A percentile compares a stretch with the other conserved stretches of the same genome.
These are phyloP conservation scores for Cupressus sempervirens DNA, from an alignment of 75 land plant species.

Conservation along the genomic window DNA sequence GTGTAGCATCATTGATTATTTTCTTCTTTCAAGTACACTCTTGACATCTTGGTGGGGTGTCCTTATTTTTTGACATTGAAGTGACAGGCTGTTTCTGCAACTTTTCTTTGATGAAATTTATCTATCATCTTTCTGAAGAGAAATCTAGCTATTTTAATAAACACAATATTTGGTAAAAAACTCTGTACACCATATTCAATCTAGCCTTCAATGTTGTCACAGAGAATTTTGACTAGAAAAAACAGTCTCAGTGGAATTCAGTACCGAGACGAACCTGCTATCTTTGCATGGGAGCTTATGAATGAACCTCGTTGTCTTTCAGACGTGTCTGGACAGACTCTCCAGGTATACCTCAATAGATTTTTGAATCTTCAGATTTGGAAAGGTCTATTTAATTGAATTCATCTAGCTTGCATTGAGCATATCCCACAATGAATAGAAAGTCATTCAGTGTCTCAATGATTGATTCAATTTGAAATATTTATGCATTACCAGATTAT, in stretches of 20 bases:
- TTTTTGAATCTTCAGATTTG: neutral
- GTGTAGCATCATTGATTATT: neutral
- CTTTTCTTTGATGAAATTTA: neutral
- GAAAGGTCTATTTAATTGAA: neutral
- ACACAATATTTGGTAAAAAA: neutral
- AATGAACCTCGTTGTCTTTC: slow-evolving; percentile 72
- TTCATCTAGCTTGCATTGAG: neutral
- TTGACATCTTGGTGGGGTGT: neutral
- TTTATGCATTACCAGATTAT: neutral
- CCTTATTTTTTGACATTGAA: neutral
- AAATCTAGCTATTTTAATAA: neutral
- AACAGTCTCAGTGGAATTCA: slow-evolving; percentile 59
- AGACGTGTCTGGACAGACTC: slow-evolving; percentile 58
- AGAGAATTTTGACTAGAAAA: slow-evolving; percentile 63
- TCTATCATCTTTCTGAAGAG: neutral
- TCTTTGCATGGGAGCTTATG: slow-evolving; percentile 89
- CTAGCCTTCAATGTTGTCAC: slow-evolving; percentile 11
- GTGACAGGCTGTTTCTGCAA: neutral
- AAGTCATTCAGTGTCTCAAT: neutral
- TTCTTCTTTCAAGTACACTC: neutral
- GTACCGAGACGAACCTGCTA: slow-evolving; percentile 69
- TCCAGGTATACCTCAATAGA: slow-evolving; percentile 40
- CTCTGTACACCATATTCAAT: neutral
- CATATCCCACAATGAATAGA: neutral
- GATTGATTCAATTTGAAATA: neutral